Conservation (phyloP, 1,284 basidiomycete species). For the Cerrena zonata region DNA sequence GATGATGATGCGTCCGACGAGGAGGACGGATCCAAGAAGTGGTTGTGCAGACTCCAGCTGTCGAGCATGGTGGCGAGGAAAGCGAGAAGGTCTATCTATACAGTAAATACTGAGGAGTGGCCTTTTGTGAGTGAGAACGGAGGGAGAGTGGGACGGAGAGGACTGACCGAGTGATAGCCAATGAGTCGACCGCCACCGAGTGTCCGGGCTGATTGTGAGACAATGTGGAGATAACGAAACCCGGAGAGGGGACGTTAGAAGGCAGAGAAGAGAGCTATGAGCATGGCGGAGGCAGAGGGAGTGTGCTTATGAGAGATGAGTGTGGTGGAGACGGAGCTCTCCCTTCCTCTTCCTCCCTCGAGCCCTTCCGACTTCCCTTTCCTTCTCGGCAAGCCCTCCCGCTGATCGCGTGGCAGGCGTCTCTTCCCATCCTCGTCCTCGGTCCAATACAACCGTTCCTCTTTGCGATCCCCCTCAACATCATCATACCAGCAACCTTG, state of each 20-base stretch:
- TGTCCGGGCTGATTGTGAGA: too few species aligned
- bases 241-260: not conserved
- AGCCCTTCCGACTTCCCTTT: not conserved
- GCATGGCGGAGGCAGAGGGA: not conserved
- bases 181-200: not conserved
- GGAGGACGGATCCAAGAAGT: constrained; percentile 20
- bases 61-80: constrained; percentile 19
- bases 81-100: not conserved
- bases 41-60: constrained; percentile 20
- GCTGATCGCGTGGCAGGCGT: not conserved
- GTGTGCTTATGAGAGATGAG: not conserved
- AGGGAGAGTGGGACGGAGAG: not conserved
- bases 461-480: not conserved
- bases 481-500: not conserved
- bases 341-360: not conserved
- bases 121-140: not conserved
- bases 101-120: not conserved
- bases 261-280: not conserved
- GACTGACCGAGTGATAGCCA: not conserved
- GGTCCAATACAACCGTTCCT: not conserved
- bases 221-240: not conserved
- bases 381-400: not conserved
- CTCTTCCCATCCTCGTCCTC: not conserved
- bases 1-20: constrained; percentile 16
- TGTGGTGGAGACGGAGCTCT: too few species aligned